These are phyloP conservation scores for Ceratocystis smalleyi DNA, from an alignment of 2,329 filamentous ascomycete species.

Conservation along the genomic window DNA sequence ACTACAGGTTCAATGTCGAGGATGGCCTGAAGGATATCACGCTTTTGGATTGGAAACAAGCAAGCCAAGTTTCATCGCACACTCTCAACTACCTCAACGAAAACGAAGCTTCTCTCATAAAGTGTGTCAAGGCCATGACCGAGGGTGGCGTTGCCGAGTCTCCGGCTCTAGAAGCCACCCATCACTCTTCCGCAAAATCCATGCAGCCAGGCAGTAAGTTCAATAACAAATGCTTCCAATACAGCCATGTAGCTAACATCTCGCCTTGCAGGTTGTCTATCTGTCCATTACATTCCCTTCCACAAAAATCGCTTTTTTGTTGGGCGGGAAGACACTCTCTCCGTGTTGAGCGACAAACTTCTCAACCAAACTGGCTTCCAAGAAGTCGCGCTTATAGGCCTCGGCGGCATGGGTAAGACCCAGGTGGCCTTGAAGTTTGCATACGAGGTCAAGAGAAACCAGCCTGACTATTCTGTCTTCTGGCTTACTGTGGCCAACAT, in stretches of 20 bases:
- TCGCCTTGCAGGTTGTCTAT: too few species aligned
- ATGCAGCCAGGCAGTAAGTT: not conserved
- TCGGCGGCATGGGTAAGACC: not conserved
- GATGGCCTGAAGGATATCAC: constrained; percentile 21
- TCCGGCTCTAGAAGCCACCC: too few species aligned
- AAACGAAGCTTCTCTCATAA: not conserved
- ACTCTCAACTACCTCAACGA: constrained; percentile 19
- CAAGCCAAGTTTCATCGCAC: constrained; percentile 19
- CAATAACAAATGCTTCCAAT: not conserved
- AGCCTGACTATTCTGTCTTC: not conserved
- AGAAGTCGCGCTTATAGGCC: not conserved
- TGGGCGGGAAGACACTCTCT: not conserved
- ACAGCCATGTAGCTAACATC: not conserved
- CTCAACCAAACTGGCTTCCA: not conserved
- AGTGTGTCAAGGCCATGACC: not conserved
- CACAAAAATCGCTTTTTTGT: not conserved
- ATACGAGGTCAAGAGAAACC: not conserved
- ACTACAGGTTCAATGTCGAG: constrained; percentile 22
- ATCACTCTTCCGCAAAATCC: not conserved
- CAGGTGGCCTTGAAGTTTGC: not conserved
- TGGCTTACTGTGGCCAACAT: not conserved
- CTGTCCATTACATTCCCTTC: not conserved
- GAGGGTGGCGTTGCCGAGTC: too few species aligned
- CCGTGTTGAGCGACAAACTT: not conserved
- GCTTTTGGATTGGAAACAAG: constrained; percentile 21